Conservation (phyloP, 2,329 filamentous ascomycete genomes). For the Aaosphaeria arxii region DNA sequence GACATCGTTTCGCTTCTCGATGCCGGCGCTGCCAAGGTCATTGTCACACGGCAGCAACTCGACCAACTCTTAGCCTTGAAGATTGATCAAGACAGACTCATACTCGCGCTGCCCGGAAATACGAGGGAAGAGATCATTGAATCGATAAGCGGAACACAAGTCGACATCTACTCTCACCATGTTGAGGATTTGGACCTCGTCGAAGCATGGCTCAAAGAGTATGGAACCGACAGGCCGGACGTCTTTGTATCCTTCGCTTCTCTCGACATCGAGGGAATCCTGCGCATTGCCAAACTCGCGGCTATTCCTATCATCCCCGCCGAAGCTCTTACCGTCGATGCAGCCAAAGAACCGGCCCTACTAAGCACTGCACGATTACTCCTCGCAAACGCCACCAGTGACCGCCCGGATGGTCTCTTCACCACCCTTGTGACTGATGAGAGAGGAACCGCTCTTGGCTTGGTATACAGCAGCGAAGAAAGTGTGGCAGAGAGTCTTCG, state of each 20-base stretch:
- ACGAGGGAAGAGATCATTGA: constrained; percentile 41
- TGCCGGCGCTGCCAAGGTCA: constrained; percentile 78
- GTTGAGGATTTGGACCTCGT: constrained; percentile 43
- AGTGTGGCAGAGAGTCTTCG: constrained; percentile 83
- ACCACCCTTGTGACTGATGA: constrained; percentile 92
- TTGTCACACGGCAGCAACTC: constrained; percentile 71
- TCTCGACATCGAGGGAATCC: constrained; percentile 38
- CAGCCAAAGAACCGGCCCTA: constrained; percentile 55
- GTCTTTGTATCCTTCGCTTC: constrained; percentile 50
- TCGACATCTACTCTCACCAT: constrained; percentile 45
- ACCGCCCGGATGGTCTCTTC: constrained; percentile 78
- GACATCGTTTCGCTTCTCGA: constrained; percentile 81
- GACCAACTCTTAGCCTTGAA: constrained; percentile 51
- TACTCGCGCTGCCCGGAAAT: constrained; percentile 50
- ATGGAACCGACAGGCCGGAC: constrained; percentile 47
- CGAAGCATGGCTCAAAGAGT: constrained; percentile 47
- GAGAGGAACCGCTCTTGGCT: constrained; percentile 74
- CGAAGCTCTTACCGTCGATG: constrained; percentile 63
- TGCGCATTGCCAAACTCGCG: constrained; percentile 43
- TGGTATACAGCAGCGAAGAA: constrained; percentile 92
- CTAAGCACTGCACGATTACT: constrained; percentile 71
- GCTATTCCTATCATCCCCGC: constrained; percentile 73
- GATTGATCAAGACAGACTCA: constrained; percentile 56
- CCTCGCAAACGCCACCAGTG: constrained; percentile 72
- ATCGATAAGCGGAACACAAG: constrained; percentile 38